Conservation (phyloP, 2,329 filamentous ascomycete genomes). For the Colletotrichum sp. region DNA sequence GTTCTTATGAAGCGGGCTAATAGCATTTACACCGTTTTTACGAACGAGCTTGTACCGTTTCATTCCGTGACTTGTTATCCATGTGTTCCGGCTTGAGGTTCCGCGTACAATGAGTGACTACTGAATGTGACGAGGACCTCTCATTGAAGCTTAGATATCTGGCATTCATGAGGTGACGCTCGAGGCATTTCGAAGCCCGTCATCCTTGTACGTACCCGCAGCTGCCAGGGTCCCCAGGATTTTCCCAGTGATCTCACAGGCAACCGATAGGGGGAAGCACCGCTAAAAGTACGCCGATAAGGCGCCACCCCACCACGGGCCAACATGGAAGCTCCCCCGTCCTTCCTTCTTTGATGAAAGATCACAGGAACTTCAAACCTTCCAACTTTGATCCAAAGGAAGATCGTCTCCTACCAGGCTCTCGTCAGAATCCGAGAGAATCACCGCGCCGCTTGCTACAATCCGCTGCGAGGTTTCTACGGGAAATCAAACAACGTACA, state of each 20-base stretch:
- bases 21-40: constrained; percentile 4
- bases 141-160: background rate
- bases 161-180: background rate
- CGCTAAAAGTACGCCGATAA: background rate
- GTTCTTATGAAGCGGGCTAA: constrained; percentile 11
- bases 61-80: background rate
- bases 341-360: background rate
- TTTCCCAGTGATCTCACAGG: constrained; percentile 13
- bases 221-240: background rate
- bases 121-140: background rate
- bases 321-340: background rate
- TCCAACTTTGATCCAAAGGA: background rate
- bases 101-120: background rate
- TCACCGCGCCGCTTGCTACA: rapidly evolving
- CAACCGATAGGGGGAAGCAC: constrained; percentile 14
- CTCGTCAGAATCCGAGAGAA: background rate
- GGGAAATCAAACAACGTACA: rapidly evolving
- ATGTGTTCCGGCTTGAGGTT: rapidly evolving
- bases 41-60: background rate
- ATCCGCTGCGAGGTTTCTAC: background rate
- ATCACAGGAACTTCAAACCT: background rate
- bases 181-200: background rate
- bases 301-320: background rate
- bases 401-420: background rate
- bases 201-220: background rate